Base-by-base conservation (phyloP, 2,329 filamentous ascomycete genomes). In the Curvularia sp. region DNA sequence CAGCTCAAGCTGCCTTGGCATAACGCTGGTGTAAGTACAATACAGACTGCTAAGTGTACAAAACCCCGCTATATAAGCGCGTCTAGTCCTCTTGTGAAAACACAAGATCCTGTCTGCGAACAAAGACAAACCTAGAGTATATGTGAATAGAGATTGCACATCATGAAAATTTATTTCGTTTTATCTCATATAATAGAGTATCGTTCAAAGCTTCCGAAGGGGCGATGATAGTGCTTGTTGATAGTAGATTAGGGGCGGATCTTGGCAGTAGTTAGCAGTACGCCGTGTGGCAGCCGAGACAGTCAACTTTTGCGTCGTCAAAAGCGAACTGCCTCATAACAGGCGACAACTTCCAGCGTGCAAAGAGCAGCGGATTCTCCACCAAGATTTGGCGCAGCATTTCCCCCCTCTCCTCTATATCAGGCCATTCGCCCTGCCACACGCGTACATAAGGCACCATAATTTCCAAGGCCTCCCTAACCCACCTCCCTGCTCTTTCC, bases 281-380 rank as follows among this genome's bases (percentile, higher is more conserved):
- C 23, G 36, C 48, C 36, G 36, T 27, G 12, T 50, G 36, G 48
- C 48, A 50, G 48, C 48, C 48, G 36, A 50, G 48, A 50, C 48
- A 50, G 34, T 50, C 18, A 41, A 50, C 48, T 50, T 50, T 50
- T 50, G 48, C 36, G 34, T 50, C 48, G 48, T 50, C 36, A 42
- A 50, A 50, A 50, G 48, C 47, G 32, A 49, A 49, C 28, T 42
- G 49, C 49, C 36, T 51, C 5, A 51, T 32, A 42, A 51, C 49
- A 51, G 49, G 49, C 36, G 49, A 51, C 49, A 51, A 51, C 38
- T 51, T 51, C 49, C 36, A 51, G 30, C 30, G 30, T 34, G 30
- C 12, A 34, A 34, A 15, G 30, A 34, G 30, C 12, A 34, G 30
- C 30, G 30, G 30, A 15, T 34, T 34, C 30, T 34, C 10, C 5